phyloP scores from a whole-genome alignment of 2,329 filamentous ascomycete species.

The Fusarium sp. region DNA sequence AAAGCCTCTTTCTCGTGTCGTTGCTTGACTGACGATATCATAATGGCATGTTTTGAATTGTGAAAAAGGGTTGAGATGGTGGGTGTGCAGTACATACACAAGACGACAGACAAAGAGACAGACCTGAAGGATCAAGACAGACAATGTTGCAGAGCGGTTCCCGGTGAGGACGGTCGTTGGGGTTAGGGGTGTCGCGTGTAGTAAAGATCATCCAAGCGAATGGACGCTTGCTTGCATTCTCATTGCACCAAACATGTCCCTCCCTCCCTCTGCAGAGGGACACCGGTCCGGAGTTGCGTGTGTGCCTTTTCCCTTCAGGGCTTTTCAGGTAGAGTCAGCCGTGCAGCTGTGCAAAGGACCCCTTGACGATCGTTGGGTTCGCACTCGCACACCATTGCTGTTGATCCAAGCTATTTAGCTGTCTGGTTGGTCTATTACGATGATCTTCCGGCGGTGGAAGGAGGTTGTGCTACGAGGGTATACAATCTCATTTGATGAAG shows the following conservation, averaged over 20 bases:
- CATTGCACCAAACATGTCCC: background rate
- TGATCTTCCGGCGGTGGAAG: slow-evolving; percentile 22
- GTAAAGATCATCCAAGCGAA: slow-evolving; percentile 46
- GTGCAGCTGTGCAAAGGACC: slow-evolving; percentile 30
- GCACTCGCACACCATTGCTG: slow-evolving; percentile 18
- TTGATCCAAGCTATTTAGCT: slow-evolving; percentile 5
- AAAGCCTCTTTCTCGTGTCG: slow-evolving; percentile 19
- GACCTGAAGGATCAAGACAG: background rate
- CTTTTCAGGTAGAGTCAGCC: slow-evolving; percentile 6
- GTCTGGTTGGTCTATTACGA: slow-evolving; percentile 5
- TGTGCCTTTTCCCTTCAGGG: background rate
- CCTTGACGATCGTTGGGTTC: slow-evolving; percentile 31
- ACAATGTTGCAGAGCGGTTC: slow-evolving; percentile 34
- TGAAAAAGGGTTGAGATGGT: slow-evolving; percentile 6
- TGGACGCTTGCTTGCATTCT: slow-evolving; percentile 17
- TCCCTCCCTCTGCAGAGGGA: slow-evolving; percentile 16
- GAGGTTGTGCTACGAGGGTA: background rate
- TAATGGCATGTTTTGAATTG: slow-evolving; percentile 23
- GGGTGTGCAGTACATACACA: slow-evolving; percentile 13
- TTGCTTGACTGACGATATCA: slow-evolving; percentile 25
- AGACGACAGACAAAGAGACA: background rate
- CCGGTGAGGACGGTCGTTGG: slow-evolving; percentile 43
- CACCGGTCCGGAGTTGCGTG: slow-evolving; percentile 28
- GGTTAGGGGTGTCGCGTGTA: slow-evolving; percentile 43
- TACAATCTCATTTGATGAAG: background rate